Conservation (phyloP, 306 rosid genomes). For the Inga leiocalycina region DNA sequence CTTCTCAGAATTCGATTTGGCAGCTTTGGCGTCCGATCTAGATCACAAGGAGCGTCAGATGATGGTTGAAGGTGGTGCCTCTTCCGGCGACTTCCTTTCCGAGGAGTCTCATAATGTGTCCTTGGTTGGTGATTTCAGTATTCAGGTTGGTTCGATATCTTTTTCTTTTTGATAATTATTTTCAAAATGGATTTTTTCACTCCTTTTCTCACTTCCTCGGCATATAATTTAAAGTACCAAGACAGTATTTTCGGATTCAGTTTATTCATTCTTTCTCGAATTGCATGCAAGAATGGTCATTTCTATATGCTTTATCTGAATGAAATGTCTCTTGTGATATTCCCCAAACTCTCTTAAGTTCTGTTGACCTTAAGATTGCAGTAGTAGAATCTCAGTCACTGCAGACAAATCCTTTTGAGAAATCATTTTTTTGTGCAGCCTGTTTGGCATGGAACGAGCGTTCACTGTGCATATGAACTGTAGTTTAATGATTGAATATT, state of each 20-base stretch:
- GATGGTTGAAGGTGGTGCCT: slow-evolving; percentile 56
- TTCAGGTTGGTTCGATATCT: slow-evolving; percentile 73
- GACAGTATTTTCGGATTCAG: neutral
- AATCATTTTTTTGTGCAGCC: neutral
- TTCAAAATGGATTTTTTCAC: neutral
- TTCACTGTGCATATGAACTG: neutral
- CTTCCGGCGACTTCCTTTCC: slow-evolving; percentile 73
- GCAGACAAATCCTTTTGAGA: neutral
- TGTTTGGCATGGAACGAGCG: neutral
- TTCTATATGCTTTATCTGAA: neutral
- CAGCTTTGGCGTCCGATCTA: slow-evolving; percentile 95
- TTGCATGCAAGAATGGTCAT: neutral
- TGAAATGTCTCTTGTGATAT: neutral
- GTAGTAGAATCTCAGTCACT: neutral
- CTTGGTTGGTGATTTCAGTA: slow-evolving; percentile 94
- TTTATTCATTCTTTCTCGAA: neutral
- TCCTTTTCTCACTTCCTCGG: neutral
- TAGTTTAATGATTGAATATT: neutral
- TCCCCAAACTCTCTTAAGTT: neutral
- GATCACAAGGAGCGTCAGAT: slow-evolving; percentile 87
- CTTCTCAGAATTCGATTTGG: slow-evolving; percentile 97
- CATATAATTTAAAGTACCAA: neutral
- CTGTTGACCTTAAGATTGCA: neutral
- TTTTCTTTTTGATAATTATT: neutral
- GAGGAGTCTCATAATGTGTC: slow-evolving; percentile 94